These are phyloP conservation scores for Gnetum montanum DNA, from an alignment of 75 land plant species.

Conservation along the genomic window DNA sequence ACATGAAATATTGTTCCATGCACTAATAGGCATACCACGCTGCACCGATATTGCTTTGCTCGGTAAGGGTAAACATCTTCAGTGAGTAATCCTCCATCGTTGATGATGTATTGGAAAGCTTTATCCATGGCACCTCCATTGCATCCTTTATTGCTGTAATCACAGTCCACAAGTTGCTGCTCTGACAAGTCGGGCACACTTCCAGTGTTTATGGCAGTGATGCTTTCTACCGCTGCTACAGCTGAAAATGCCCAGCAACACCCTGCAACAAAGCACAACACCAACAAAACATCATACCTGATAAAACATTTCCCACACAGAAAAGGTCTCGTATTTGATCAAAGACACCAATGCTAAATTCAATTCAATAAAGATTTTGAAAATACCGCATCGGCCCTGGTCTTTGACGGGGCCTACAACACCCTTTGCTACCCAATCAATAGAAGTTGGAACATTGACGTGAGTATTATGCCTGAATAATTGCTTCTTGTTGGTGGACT, in stretches of 20 bases:
- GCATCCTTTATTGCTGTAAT: slow-evolving; percentile 26
- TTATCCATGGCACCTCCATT: slow-evolving; percentile 35
- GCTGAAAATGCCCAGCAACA: slow-evolving; percentile 43
- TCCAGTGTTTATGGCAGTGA: slow-evolving; percentile 22
- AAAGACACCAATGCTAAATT: too few species aligned
- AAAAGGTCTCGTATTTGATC: too few species aligned
- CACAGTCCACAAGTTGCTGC: slow-evolving; percentile 40
- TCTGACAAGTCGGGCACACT: slow-evolving; percentile 27
- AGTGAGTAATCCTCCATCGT: slow-evolving; percentile 41
- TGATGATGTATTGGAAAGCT: slow-evolving; percentile 33
- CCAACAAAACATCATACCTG: too few species aligned
- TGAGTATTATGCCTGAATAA: slow-evolving; percentile 7
- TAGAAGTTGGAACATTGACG: slow-evolving; percentile 13
- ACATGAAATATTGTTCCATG: too few species aligned
- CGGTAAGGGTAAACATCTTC: slow-evolving; percentile 47
- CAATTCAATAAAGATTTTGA: background rate
- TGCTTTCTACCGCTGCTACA: slow-evolving; percentile 29
- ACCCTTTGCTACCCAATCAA: slow-evolving; percentile 41
- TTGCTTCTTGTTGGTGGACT: too few species aligned
- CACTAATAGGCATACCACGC: too few species aligned
- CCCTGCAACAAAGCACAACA: slow-evolving; percentile 6
- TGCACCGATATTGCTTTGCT: slow-evolving; percentile 10
- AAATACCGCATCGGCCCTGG: slow-evolving; percentile 39
- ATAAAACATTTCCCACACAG: too few species aligned
- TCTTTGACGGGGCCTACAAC: slow-evolving; percentile 32